Conservation (phyloP, 1,284 basidiomycete genomes). For the Leccinum proliferum region DNA sequence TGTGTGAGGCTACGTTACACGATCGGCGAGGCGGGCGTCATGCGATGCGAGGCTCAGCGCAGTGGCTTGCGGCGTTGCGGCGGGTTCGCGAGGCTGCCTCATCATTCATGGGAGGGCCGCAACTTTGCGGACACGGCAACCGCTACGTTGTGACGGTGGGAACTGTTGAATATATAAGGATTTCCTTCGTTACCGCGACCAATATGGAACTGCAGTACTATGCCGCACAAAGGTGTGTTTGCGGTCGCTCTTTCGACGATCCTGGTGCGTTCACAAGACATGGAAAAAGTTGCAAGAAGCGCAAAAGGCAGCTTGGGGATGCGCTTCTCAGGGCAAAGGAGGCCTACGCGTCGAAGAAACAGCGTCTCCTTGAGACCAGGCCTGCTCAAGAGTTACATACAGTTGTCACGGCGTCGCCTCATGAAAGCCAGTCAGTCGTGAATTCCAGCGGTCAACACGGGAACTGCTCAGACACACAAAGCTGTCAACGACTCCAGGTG, state of each 20-base stretch:
- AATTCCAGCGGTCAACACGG: too few species aligned
- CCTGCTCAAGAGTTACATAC: neutral
- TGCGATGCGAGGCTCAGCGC: too few species aligned
- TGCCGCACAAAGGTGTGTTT: neutral
- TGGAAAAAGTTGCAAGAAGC: conserved; percentile 1
- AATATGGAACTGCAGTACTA: neutral
- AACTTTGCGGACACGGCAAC: too few species aligned
- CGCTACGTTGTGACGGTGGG: neutral
- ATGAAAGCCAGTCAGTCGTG: too few species aligned
- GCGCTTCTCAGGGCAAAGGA: neutral
- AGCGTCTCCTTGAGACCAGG: neutral
- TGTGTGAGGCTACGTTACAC: too few species aligned
- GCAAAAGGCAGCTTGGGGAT: neutral
- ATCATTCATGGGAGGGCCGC: too few species aligned
- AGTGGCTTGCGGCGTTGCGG: too few species aligned
- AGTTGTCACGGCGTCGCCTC: neutral
- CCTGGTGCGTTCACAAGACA: neutral
- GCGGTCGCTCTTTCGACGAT: neutral
- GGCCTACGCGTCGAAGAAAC: neutral
- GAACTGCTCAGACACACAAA: too few species aligned
- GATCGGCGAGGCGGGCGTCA: too few species aligned
- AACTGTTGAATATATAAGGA: neutral
- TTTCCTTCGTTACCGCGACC: neutral
- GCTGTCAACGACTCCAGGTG: too few species aligned
- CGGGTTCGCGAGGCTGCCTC: too few species aligned